These are phyloP conservation scores for Penicillium sp. DNA, from an alignment of 2,329 filamentous ascomycete species.

Conservation along the genomic window DNA sequence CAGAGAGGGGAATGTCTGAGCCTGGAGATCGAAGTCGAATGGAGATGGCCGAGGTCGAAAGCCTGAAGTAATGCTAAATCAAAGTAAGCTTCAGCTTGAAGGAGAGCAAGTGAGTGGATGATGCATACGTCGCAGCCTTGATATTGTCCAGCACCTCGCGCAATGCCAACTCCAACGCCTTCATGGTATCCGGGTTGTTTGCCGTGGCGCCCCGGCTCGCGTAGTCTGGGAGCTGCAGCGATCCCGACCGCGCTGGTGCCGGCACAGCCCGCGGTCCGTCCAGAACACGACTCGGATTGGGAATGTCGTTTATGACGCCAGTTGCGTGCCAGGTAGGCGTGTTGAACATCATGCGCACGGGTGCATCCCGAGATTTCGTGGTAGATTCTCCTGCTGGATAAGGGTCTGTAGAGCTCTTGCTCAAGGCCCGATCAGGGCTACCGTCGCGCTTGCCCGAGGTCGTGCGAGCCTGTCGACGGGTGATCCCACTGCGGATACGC, in stretches of 20 bases:
- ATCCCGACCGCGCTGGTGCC: conserved; percentile 33
- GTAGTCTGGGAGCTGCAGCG: conserved; percentile 47
- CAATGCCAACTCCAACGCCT: conserved; percentile 79
- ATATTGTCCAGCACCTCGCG: conserved; percentile 78
- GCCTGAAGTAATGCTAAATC: conserved; percentile 39
- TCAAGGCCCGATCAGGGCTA: conserved; percentile 58
- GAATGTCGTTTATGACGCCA: conserved; percentile 74
- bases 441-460: conserved; percentile 58
- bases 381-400: conserved; percentile 35
- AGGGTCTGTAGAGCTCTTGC: conserved; percentile 38
- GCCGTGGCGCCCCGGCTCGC: conserved; percentile 62
- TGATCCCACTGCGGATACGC: conserved; percentile 80
- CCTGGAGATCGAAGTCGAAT: conserved; percentile 79
- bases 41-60: conserved; percentile 46
- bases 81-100: conserved; percentile 1
- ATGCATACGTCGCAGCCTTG: conserved; percentile 73
- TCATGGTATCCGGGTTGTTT: conserved; percentile 76
- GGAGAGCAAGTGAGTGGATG: not conserved
- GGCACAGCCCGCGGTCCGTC: conserved; percentile 36
- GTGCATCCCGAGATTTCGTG: conserved; percentile 36
- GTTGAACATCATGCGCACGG: conserved; percentile 53
- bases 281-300: conserved; percentile 50
- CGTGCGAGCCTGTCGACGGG: conserved; percentile 74
- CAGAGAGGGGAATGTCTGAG: conserved; percentile 81
- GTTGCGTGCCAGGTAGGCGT: conserved; percentile 72